phyloP scores from a whole-genome alignment of 2,329 filamentous ascomycete genomes.

The Pleomassaria siparia region DNA sequence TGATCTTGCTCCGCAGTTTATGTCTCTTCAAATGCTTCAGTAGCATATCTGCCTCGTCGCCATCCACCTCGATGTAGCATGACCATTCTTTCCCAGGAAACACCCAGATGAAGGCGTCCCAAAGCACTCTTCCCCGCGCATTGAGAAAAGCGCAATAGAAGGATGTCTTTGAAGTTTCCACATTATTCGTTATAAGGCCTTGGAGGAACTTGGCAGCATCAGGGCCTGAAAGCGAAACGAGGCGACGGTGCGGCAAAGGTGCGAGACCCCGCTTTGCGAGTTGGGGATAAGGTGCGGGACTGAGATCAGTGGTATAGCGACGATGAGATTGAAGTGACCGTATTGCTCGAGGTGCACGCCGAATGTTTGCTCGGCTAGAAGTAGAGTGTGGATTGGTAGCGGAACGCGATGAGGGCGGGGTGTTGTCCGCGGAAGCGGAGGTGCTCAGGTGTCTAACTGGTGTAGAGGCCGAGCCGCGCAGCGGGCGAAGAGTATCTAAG shows the following conservation, averaged over 20 bases:
- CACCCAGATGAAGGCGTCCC: conserved; percentile 86
- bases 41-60: conserved; percentile 62
- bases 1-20: conserved; percentile 80
- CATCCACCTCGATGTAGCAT: conserved; percentile 84
- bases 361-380: background rate
- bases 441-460: background rate
- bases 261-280: conserved; percentile 51
- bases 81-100: conserved; percentile 39
- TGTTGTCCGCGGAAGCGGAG: background rate
- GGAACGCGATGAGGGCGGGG: background rate
- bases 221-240: conserved; percentile 76
- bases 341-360: background rate
- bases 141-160: conserved; percentile 82
- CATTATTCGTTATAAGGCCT: conserved; percentile 77
- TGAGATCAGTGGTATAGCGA: conserved; percentile 26
- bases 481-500: conserved; percentile 7
- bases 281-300: conserved; percentile 33
- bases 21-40: conserved; percentile 78
- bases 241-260: conserved; percentile 68
- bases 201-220: conserved; percentile 86
- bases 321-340: conserved; percentile 13
- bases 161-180: conserved; percentile 51
- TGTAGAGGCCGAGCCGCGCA: conserved; percentile 5
- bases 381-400: background rate
- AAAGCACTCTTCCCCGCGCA: conserved; percentile 75